Conservation (phyloP, 106 monocot genomes). For the Ottelia alismoides region DNA sequence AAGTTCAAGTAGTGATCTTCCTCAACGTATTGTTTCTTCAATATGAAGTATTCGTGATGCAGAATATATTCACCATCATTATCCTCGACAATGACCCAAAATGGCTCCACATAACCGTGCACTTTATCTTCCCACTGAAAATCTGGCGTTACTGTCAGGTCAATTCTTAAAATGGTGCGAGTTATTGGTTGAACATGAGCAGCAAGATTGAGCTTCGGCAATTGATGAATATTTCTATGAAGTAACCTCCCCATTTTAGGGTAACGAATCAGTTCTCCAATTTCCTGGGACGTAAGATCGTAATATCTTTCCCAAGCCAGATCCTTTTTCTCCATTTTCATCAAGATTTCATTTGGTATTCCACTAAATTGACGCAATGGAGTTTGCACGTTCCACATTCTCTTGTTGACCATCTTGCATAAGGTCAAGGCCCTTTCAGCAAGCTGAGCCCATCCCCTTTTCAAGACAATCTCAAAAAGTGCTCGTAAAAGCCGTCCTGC, state of each 20-base stretch:
- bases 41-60: constrained; percentile 96
- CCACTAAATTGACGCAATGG: constrained; percentile 84
- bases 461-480: constrained; percentile 92
- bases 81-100: constrained; percentile 99
- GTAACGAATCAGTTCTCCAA: constrained; percentile 92
- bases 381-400: constrained; percentile 95
- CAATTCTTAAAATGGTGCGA: constrained; percentile 78
- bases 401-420: constrained; percentile 98
- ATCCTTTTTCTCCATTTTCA: constrained; percentile 96
- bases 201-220: constrained; percentile 85
- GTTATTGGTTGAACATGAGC: constrained; percentile 97
- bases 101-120: constrained; percentile 97
- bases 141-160: constrained; percentile 92
- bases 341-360: constrained; percentile 92
- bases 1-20: constrained; percentile 93
- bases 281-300: constrained; percentile 81
- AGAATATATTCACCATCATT: constrained; percentile 93
- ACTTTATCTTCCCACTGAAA: constrained; percentile 92
- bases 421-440: constrained; percentile 85
- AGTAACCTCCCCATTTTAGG: constrained; percentile 70
- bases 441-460: constrained; percentile 95
- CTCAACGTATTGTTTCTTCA: constrained; percentile 94
- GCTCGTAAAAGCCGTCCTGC: constrained; percentile 93
- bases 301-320: constrained; percentile 94
- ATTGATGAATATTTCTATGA: constrained; percentile 73